Conservation (phyloP, 495 filamentous ascomycete species). For the Talaromyces ruber region DNA sequence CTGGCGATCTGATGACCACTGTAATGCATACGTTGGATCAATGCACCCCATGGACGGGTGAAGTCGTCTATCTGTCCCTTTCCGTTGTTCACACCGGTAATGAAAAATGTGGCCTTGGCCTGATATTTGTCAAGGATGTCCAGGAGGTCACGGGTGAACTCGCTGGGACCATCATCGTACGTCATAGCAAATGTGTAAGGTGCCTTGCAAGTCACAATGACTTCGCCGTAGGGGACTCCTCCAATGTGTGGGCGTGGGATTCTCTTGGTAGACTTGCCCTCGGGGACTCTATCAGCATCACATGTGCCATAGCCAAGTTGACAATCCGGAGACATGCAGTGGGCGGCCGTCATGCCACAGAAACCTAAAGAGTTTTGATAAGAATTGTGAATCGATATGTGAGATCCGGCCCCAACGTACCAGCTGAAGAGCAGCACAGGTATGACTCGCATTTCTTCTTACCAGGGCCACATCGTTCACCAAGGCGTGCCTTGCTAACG, state of each 20-base stretch:
- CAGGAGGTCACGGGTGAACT: conserved; percentile 60
- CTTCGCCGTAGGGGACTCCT: conserved; percentile 45
- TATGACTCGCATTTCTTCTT: conserved; percentile 43
- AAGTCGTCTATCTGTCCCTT: conserved; percentile 64
- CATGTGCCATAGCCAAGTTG: conserved; percentile 60
- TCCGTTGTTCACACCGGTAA: conserved; percentile 65
- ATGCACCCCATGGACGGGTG: conserved; percentile 42
- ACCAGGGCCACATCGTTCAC: conserved; percentile 28
- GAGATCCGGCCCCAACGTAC: conserved; percentile 17
- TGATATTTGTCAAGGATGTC: conserved; percentile 57
- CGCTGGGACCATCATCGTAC: conserved; percentile 69
- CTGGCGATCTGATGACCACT: conserved; percentile 77
- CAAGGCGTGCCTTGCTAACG: not conserved
- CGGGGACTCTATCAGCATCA: conserved; percentile 58
- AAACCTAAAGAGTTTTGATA: conserved; percentile 24
- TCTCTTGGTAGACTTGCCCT: conserved; percentile 48
- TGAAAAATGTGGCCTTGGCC: conserved; percentile 71
- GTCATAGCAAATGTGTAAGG: conserved; percentile 63
- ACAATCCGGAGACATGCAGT: conserved; percentile 64
- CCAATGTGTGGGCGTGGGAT: conserved; percentile 54
- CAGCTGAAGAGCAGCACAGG: conserved; percentile 58
- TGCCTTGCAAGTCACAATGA: conserved; percentile 58
- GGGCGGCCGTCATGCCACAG: conserved; percentile 52
- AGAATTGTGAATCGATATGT: conserved; percentile 15
- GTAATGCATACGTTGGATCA: conserved; percentile 60